Base-by-base conservation (phyloP, 257 asterid species). In the Lycium ferocissimum region DNA sequence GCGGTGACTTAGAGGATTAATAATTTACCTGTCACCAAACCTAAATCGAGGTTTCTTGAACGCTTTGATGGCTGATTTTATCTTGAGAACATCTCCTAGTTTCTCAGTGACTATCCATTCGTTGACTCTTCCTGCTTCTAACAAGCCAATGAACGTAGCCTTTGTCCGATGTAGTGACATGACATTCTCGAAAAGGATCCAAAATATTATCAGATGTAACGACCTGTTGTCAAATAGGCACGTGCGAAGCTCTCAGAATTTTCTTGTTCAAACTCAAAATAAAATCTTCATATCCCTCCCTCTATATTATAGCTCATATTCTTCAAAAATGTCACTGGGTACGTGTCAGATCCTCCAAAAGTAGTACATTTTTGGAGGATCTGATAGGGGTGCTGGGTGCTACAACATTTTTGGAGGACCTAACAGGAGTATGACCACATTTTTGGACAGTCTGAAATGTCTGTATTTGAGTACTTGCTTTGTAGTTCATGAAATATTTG, bases 41-140 rank as follows among this genome's bases (percentile, higher is more conserved):
- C 83, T 88, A 58, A 88, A 83, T 20, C 88, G 79, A 38, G 89
- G 91, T 86, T 85, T 81, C 67, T 78, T 86, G 75, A 20, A 26
- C 0, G 85, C 72, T 78, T 87, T 91, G n/a, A 22, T 43, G 13
- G 58, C 86, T 11, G 90, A 15, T 84, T 91, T 94, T 33, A 83
- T 83, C 88, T 87, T 90, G 79, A 90, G 82, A 38, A 90, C 91
- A 40, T 92, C 95, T 67, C 97, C 98, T 4, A 84, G 89, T 89
- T 94, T 94, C 86, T 93, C 98, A 0, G 98, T 93, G 70, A 94
- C 98, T 7, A 94, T 91, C 98, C 98, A 94, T 80, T 94, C 98
- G 11, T 93, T 91, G 1, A 90, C 94, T 80, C 94, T 85, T 85
- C 91, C 89, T 1, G 91, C 86, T 85, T 92, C 95, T 26, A 92